Conservation (phyloP, 495 filamentous ascomycete genomes). For the Penicillium coffeae region DNA sequence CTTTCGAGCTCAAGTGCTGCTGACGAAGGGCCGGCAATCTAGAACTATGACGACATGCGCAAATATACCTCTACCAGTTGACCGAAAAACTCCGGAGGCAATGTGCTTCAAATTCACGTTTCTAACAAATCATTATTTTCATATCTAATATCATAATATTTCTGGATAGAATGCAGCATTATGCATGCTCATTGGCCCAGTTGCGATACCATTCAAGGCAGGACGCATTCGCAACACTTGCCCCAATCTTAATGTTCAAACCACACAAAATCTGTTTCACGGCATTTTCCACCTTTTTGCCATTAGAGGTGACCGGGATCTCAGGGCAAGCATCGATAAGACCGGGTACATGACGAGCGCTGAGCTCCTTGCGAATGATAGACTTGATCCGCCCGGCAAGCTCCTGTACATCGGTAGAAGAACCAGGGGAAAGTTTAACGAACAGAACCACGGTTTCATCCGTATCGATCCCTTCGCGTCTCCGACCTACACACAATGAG, state of each 20-base stretch:
- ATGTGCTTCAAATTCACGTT: too few relatives aligned
- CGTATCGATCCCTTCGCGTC: constrained; percentile 60
- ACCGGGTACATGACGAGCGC: constrained; percentile 79
- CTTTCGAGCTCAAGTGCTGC: not conserved
- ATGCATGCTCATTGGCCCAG: constrained; percentile 56
- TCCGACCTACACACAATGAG: constrained; percentile 76
- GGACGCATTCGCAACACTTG: constrained; percentile 79
- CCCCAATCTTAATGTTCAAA: constrained; percentile 75
- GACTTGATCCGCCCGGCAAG: constrained; percentile 58
- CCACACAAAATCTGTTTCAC: constrained; percentile 94
- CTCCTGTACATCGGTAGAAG: constrained; percentile 25
- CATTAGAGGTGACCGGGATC: constrained; percentile 85
- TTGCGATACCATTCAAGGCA: constrained; percentile 80
- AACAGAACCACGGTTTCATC: constrained; percentile 89
- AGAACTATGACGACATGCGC: constrained; percentile 2
- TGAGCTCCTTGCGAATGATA: constrained; percentile 67
- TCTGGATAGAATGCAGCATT: constrained; percentile 4
- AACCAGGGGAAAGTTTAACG: constrained; percentile 58
- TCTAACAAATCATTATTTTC: not conserved
- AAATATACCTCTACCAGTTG: not conserved
- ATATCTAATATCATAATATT: constrained; percentile 9
- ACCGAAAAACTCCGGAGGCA: too few relatives aligned
- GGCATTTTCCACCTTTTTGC: constrained; percentile 91
- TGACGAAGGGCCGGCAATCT: not conserved
- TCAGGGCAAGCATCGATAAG: constrained; percentile 75